Conservation (phyloP, 225 moss, liverwort and hornwort genomes). For the Marchantia polymorpha region DNA sequence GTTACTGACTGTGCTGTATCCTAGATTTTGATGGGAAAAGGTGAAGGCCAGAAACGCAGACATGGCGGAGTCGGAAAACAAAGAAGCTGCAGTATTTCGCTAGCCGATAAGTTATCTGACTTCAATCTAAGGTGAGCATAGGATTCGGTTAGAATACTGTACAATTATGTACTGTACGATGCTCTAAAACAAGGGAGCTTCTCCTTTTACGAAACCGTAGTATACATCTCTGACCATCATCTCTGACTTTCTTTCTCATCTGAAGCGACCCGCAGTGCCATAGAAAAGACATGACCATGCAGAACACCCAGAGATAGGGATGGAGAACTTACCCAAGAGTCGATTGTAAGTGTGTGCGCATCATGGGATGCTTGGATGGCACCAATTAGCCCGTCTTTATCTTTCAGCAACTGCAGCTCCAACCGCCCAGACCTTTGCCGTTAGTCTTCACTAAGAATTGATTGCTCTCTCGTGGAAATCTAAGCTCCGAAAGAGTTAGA, state of each 20-base stretch:
- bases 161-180: too few relatives aligned
- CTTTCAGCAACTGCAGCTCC: slow-evolving; percentile 47
- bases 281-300: too few relatives aligned
- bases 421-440: background rate
- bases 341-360: slow-evolving; percentile 62
- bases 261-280: too few relatives aligned
- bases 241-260: too few relatives aligned
- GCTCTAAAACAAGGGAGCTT: too few relatives aligned
- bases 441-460: too few relatives aligned
- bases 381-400: slow-evolving; percentile 60
- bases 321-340: slow-evolving; percentile 45
- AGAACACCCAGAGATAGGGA: background rate
- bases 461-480: too few relatives aligned
- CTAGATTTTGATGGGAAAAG: background rate
- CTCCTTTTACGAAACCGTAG: too few relatives aligned
- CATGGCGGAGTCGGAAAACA: background rate
- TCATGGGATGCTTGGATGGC: slow-evolving; percentile 75
- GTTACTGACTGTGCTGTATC: background rate
- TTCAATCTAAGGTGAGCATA: background rate
- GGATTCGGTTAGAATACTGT: background rate
- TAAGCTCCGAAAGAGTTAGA: too few relatives aligned
- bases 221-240: too few relatives aligned
- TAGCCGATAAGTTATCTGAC: background rate
- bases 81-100: background rate
- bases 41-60: background rate